phyloP scores from a whole-genome alignment of 495 filamentous ascomycete species.

The Penicillium daleae region DNA sequence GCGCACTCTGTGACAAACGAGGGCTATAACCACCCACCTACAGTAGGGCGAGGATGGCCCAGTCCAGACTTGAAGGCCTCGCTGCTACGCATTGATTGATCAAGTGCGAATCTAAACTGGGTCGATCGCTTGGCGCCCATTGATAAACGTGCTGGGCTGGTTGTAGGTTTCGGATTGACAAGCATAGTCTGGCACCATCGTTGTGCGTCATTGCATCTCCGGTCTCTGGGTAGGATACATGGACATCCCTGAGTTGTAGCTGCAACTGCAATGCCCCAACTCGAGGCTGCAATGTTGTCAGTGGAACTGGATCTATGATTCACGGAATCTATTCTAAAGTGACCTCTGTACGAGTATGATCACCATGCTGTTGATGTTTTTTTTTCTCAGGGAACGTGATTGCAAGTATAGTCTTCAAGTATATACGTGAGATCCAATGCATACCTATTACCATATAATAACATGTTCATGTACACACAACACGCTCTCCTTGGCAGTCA shows the following conservation, averaged over 20 bases:
- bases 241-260: not conserved
- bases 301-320: not conserved
- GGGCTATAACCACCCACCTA: not conserved
- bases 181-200: not conserved
- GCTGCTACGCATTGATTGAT: not conserved
- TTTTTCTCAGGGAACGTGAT: not conserved
- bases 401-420: not conserved
- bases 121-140: not conserved
- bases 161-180: not conserved
- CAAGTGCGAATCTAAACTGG: not conserved
- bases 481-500: not conserved
- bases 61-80: not conserved
- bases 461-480: not conserved
- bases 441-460: not conserved
- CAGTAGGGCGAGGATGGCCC: not conserved
- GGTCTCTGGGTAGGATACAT: not conserved
- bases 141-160: slow-evolving; percentile 1
- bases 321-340: not conserved
- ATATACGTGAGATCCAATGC: not conserved
- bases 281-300: not conserved
- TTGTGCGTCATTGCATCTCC: not conserved
- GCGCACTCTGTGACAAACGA: not conserved
- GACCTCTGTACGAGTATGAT: not conserved
- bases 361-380: not conserved
- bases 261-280: not conserved